Percentiles rank a stretch among this genome's conserved stretches.
Evolutionary conservation across 2,329 filamentous ascomycete genomes (phyloP).

Genomic region (Exophiala oligosperma): DNA sequence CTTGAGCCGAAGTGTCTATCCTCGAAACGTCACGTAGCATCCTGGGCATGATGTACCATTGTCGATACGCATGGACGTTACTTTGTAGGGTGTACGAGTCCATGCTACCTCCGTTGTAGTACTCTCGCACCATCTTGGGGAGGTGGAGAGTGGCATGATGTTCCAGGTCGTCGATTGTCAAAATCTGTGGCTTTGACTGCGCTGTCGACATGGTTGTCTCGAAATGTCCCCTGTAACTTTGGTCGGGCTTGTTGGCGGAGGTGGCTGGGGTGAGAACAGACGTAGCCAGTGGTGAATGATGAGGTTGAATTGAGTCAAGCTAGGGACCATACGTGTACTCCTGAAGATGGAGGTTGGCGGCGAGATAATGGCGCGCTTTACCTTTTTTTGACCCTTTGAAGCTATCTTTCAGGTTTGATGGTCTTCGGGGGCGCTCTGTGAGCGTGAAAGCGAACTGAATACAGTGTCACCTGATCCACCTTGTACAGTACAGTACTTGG

Average conservation of each 20-base stretch:
- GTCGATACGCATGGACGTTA: conserved; percentile 53
- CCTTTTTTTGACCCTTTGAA: too few species aligned
- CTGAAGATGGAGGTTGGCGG: too few species aligned
- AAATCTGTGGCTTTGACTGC: background rate
- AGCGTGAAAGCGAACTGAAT: too few species aligned
- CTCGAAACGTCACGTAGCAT: conserved; percentile 39
- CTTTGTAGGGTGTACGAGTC: conserved; percentile 53
- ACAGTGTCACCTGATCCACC: too few species aligned
- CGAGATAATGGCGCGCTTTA: too few species aligned
- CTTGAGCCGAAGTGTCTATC: conserved; percentile 40
- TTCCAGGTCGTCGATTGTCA: background rate
- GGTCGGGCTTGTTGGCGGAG: background rate
- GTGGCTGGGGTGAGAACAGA: too few species aligned
- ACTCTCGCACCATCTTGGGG: conserved; percentile 40
- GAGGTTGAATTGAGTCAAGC: too few species aligned
- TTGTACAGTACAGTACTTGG: too few species aligned
- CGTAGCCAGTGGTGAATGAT: too few species aligned
- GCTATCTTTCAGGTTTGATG: too few species aligned
- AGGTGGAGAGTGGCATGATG: background rate
- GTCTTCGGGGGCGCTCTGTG: too few species aligned
- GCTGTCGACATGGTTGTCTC: background rate
- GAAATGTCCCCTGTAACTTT: background rate
- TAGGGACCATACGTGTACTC: too few species aligned
- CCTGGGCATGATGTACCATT: conserved; percentile 46
- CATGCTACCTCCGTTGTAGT: conserved; percentile 59